Evolutionary conservation across 495 filamentous ascomycete species (phyloP), one percentile per base, ranked within the genome.

Genomic region (Penicillium angulare): DNA sequence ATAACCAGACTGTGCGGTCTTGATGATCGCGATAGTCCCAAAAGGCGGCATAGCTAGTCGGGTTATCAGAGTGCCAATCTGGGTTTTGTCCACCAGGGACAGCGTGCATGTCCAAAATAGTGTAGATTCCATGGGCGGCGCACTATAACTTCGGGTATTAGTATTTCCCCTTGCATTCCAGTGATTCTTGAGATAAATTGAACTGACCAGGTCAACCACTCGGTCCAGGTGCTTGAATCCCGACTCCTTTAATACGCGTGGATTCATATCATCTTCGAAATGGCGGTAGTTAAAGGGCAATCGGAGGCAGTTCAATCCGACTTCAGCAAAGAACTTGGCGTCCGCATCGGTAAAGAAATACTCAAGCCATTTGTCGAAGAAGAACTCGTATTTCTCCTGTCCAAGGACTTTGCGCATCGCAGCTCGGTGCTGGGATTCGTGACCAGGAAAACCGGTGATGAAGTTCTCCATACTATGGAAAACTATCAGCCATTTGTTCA

Each of bases 241-340:
- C 3, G 68, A 65, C 13, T 69, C 59, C 55, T 86, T 85, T 46
- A 83, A 57, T 1, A 82, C 78, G 0, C 74, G 63, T 1, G 84
- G 83, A 49, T 85, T 81, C 65, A 80, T 68, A 56, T 85, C 80
- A 58, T 87, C 83, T 47, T 82, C 75, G 39, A 87, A 83, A 60
- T 85, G 82, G 5, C 79, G 76, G 57, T 85, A 79, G 56, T 86
- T 87, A 61, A 87, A 80, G 3, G 83, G 82, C 27, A 87, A 65
- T 0, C 83, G 79, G 10, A 86, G 66, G 61, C 81, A 85, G 59
- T 86, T 87, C 22, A 87, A 56, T 4, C 80, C 82, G 2, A 78
- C 62, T 1, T 65, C 72, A 5, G 80, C 75, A 49, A 82, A 79
- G 67, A 83, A 86, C 53, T 79, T 74, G 38, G 84, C 83, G 53